Evolutionary conservation across 73 alveolate species (phyloP).

Genomic region (Durusdinium trenchii): DNA sequence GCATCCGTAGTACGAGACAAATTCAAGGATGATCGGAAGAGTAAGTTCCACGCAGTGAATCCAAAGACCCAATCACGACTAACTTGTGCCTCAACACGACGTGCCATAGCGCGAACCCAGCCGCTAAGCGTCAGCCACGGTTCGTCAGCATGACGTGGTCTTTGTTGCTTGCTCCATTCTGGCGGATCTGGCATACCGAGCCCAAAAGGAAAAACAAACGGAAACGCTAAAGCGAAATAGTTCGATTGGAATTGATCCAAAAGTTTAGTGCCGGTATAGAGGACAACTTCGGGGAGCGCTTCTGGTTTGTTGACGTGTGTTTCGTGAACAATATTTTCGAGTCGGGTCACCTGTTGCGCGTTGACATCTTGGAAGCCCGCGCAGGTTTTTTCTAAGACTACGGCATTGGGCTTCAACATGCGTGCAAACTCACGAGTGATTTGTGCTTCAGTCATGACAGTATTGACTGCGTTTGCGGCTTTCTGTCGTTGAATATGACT

Average conservation of each 20-base stretch:
- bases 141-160: not conserved
- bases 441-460: not conserved
- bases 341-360: not conserved
- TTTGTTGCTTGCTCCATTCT: not conserved
- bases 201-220: not conserved
- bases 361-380: not conserved
- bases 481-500: not conserved
- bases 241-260: not conserved
- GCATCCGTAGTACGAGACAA: not conserved
- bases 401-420: not conserved
- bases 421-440: not conserved
- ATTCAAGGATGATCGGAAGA: not conserved
- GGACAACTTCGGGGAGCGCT: no score
- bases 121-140: not conserved
- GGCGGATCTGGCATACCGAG: conserved; percentile 18
- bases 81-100: not conserved
- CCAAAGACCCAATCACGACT: conserved; percentile 42
- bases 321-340: not conserved
- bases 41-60: not conserved
- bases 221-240: not conserved
- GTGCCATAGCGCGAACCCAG: conserved; percentile 41
- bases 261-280: not conserved
- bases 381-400: not conserved
- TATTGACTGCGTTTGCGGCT: not conserved
- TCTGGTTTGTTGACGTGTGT: not conserved